Evolutionary conservation across 2,329 filamentous ascomycete species (phyloP).

Genomic region (Aspergillus ochraceoroseus): DNA sequence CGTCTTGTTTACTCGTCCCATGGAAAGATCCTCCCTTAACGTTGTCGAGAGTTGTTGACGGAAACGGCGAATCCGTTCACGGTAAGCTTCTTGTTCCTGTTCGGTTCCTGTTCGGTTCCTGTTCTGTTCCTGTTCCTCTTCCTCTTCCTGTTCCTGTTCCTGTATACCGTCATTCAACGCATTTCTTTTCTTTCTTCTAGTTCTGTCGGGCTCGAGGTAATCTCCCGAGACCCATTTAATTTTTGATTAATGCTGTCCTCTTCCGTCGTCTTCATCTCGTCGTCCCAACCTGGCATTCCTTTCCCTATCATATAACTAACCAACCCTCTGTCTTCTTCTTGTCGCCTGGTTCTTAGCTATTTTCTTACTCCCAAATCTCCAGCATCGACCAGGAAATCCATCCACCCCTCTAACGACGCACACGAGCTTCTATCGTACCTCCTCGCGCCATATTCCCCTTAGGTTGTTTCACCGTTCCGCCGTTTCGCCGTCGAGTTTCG

Average conservation of each 20-base stretch:
- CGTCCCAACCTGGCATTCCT: not conserved
- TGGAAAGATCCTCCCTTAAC: not conserved
- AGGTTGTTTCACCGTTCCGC: conserved; percentile 13
- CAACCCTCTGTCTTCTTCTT: no score
- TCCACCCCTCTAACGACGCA: no score
- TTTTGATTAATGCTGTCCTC: conserved; percentile 3
- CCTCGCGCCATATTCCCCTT: no score
- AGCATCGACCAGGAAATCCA: no score
- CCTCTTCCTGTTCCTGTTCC: no score
- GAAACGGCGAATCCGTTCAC: conserved; percentile 10
- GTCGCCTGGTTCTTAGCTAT: no score
- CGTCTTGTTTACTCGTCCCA: conserved; percentile 3
- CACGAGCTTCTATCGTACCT: no score
- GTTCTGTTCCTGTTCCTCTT: not conserved
- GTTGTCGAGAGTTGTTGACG: not conserved
- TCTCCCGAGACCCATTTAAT: conserved; percentile 1
- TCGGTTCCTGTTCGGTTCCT: not conserved
- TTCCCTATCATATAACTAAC: no score
- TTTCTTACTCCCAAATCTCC: no score
- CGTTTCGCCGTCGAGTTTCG: no score
- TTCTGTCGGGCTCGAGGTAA: conserved; percentile 1
- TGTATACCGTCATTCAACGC: no score
- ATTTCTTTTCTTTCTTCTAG: no score
- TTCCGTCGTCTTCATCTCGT: conserved; percentile 9
- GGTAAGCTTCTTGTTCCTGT: conserved; percentile 4